These are phyloP conservation scores for Eragrostis curvula DNA, from an alignment of 176 grass and related monocot species.

Conservation along the genomic window DNA sequence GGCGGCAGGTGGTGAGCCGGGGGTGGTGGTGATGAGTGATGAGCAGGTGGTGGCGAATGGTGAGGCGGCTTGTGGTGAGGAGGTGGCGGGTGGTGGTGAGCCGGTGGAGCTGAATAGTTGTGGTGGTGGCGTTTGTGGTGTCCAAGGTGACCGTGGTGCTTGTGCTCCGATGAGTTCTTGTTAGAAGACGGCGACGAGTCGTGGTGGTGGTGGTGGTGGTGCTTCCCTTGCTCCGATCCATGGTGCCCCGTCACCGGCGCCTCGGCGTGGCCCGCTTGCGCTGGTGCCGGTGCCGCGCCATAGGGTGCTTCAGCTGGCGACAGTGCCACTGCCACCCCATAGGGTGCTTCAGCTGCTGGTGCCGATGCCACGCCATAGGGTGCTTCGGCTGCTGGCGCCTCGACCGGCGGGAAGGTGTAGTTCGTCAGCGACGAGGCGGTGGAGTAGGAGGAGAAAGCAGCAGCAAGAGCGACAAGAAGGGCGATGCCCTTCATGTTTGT, in stretches of 20 bases:
- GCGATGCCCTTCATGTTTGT: conserved; percentile 9
- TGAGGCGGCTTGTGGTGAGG: background rate
- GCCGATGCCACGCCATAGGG: background rate
- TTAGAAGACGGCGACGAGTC: conserved; percentile 19
- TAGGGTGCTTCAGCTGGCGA: conserved; percentile 4
- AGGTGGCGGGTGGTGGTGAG: background rate
- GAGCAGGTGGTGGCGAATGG: background rate
- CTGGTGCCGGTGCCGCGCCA: background rate
- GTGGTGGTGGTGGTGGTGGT: background rate
- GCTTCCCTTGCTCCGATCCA: background rate
- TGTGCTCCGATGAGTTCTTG: conserved; percentile 15
- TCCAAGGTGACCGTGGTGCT: conserved; percentile 39
- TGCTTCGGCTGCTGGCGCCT: background rate
- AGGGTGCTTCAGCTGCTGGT: background rate
- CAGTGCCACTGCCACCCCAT: too few species aligned
- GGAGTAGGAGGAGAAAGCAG: conserved; percentile 13
- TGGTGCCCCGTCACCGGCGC: background rate
- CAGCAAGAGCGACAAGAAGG: conserved; percentile 26
- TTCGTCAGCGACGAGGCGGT: background rate
- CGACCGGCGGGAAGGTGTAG: background rate
- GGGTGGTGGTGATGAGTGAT: conserved; percentile 16
- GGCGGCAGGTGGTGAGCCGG: conserved; percentile 17
- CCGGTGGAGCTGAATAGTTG: background rate
- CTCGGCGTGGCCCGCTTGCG: background rate
- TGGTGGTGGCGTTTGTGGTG: conserved; percentile 16